Conservation (phyloP, 257 asterid genomes). For the Salvia rosmarinus region DNA sequence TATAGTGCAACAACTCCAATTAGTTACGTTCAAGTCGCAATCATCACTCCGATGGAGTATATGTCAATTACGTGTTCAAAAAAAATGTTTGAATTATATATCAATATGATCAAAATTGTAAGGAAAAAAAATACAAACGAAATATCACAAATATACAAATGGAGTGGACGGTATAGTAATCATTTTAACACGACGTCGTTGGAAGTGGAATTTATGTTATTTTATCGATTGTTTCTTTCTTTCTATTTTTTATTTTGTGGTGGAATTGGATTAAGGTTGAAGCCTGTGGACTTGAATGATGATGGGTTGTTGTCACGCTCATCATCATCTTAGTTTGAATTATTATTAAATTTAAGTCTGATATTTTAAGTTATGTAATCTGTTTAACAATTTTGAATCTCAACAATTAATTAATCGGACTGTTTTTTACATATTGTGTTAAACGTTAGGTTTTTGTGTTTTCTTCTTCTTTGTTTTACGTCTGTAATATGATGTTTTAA, state of each 20-base stretch:
- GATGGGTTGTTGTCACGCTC: constrained; percentile 51
- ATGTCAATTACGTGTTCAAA: background rate
- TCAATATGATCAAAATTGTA: background rate
- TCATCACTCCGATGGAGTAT: constrained; percentile 2
- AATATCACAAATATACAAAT: background rate
- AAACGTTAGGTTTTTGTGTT: too few species aligned
- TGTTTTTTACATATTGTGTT: too few species aligned
- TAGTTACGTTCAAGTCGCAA: constrained; percentile 29
- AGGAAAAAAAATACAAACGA: background rate
- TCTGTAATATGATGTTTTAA: too few species aligned
- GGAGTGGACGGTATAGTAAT: background rate
- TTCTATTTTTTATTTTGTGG: background rate
- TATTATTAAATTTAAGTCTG: constrained; percentile 1
- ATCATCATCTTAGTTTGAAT: constrained; percentile 39
- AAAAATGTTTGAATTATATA: background rate
- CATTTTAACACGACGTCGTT: constrained; percentile 21
- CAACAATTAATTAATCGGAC: too few species aligned
- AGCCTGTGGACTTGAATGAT: constrained; percentile 40
- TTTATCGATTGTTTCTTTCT: background rate
- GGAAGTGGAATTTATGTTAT: background rate
- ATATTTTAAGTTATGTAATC: background rate
- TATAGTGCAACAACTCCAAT: constrained; percentile 33
- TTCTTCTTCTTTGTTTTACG: too few species aligned
- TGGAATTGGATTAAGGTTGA: constrained; percentile 33
- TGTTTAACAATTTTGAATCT: constrained; percentile 1